A percentile compares a stretch with the other conserved stretches of the same genome.
Evolutionary conservation across 1,284 basidiomycete species (phyloP).

Genomic region (Ceratobasidium sp.): DNA sequence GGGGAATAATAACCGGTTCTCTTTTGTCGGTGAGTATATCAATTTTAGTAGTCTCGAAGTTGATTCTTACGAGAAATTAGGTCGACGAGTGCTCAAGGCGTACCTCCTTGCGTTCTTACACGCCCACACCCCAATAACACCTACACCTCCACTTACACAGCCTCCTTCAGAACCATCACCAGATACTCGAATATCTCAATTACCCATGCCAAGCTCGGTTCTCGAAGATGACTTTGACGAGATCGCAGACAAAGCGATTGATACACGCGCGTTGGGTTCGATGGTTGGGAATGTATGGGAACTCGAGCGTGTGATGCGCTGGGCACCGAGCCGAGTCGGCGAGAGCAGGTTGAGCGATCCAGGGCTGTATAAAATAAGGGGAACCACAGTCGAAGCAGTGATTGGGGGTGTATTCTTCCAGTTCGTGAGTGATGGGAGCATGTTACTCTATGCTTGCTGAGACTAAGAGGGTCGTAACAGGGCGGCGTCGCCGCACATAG

Average conservation of each 20-base stretch:
- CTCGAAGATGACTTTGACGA: slow-evolving; percentile 60
- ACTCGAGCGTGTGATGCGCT: slow-evolving; percentile 74
- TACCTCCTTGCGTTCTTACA: slow-evolving; percentile 80
- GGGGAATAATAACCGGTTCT: slow-evolving; percentile 76
- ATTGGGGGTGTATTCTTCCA: slow-evolving; percentile 81
- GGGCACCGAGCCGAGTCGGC: slow-evolving; percentile 62
- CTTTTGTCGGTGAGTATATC: slow-evolving; percentile 71
- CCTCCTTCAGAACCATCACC: slow-evolving; percentile 59
- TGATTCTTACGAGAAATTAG: slow-evolving; percentile 60
- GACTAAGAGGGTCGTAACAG: slow-evolving; percentile 55
- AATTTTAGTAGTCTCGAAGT: neutral
- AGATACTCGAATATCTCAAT: slow-evolving; percentile 53
- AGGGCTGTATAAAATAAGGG: slow-evolving; percentile 81
- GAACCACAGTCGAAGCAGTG: slow-evolving; percentile 79
- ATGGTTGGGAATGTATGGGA: slow-evolving; percentile 79
- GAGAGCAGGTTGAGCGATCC: slow-evolving; percentile 56
- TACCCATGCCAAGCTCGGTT: slow-evolving; percentile 5
- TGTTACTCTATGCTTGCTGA: too few relatives aligned
- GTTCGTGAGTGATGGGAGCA: slow-evolving; percentile 74
- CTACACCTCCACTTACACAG: slow-evolving; percentile 56
- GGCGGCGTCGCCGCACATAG: slow-evolving; percentile 73
- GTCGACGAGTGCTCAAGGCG: slow-evolving; percentile 77
- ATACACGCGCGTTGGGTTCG: slow-evolving; percentile 77
- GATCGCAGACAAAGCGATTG: slow-evolving; percentile 68
- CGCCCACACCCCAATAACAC: slow-evolving; percentile 54